Evolutionary conservation across 2,329 filamentous ascomycete genomes (phyloP), one percentile per base, ranked within the genome.

Genomic region (Elsinoe fawcettii): DNA sequence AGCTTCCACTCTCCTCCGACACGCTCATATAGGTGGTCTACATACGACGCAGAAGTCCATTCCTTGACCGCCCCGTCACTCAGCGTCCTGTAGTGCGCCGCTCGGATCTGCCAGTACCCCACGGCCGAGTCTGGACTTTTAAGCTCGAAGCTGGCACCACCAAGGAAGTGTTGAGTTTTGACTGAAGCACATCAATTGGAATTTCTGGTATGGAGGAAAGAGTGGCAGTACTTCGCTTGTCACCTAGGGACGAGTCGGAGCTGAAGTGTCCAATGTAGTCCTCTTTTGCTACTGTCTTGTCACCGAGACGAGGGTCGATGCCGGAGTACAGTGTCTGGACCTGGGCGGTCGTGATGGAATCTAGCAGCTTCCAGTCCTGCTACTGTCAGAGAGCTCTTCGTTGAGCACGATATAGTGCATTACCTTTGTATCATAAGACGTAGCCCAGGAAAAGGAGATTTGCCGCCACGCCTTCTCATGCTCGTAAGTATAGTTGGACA

Each of bases 201-300:
- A 30, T 70, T 82, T 83, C 60, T 83, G 82, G 51, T 77, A 75
- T 1, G 81, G 84, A 76, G 1, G 1, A 80, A 77, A 70, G 1
- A 71, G 70, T 6, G 70, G 73, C 60, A 30, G 68, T 69, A 37
- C 73, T 70, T 9, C 70, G 70, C 34, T 69, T 66, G 64, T 71
- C 70, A 27, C 73, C 72, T 16, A 53, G 30, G 16, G 49, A 53
- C 1, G n/a, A 30, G 3, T 53, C 20, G 12, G 49, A 53, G 49
- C 49, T 53, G 32, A 53, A 53, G 16, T 37, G 32, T 5, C 8
- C 8, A n/a, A 53, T 53, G 30, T 53, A 53, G 32, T 53, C 49
- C 32, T 53, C 49, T 18, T 53, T 53, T n/a, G 49, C 2, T 1
- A 53, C 49, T 6, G 49, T 53, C 30, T 39, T 36, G 32, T 53